Base-by-base conservation (phyloP, 768 basidiomycete species). In the Sporobolomyces pararoseus region DNA sequence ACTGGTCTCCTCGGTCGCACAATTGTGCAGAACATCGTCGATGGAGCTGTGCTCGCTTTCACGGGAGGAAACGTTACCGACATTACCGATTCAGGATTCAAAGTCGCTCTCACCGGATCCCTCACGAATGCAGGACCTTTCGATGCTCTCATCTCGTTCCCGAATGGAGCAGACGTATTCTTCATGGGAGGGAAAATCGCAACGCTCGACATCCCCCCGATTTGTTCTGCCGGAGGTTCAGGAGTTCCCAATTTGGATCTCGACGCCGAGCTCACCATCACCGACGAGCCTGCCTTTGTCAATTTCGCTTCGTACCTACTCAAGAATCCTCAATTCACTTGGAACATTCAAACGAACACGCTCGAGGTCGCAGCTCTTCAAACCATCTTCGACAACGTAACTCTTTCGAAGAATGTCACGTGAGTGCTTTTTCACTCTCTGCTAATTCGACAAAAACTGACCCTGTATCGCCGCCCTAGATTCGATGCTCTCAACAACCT, bases 1-100 rank as follows among this genome's bases (percentile, higher is more conserved):
- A 86, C 89, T 46, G 87, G 87, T 23, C 86, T 85, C 4, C 86
- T 89, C 34, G 86, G 87, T 44, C 86, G 83, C 21, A 87, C 88
- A 12, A 80, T 71, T 49, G 70, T 71, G 14, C 17, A 37, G 4
- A 53, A 63, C 49, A 70, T 89, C 19, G 88, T 89, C 29, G 83
- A 86, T 53, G 81, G 81, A 29, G 82, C 88, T 0, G 72, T 80
- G 4, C 77, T 89, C 62, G 79, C 80, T 10, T 89, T 88, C 76
- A 81, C 74, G 34, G 80, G 82, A 54, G 88, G 85, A 3, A 84
- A 85, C 63, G 86, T 89, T 75, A 84, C 83, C 84, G 85, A 76
- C 4, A 70, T 81, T 49, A 76, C 85, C 12, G 79, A 89, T 50
- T 81, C 82, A 2, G 88, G 88, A 3, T 89, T 89, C 74, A 84